Base-by-base conservation (phyloP, 345 rosid species). In the Hypericum androsaemum region DNA sequence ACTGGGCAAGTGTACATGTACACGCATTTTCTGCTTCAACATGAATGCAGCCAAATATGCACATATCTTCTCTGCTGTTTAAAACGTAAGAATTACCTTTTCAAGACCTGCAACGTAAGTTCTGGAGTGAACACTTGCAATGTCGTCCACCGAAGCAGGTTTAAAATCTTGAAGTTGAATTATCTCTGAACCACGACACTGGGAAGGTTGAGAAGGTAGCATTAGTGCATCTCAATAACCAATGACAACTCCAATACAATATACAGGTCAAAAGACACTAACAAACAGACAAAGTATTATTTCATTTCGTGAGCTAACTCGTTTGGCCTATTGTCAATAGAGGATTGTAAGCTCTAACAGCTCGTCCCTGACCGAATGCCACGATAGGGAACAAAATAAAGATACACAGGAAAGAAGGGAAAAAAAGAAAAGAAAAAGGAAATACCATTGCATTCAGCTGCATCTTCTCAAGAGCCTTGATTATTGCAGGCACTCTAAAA, bases 401-500 rank as follows among this genome's bases (percentile, higher is more conserved):
- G 5, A 49, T 7, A 37, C 6, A 6, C 11, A 11, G 28, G 44
- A 6, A 38, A n/a, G 7, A 36, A 17, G n/a, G 1, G 37, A 14
- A 4, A 7, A 48, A 3, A 6, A 5, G 6, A 39, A n/a, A 6
- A 2, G 12, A 12, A 4, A 11, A 22, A n/a, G 17, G 52, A 10
- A 28, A 61, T 74, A 74, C 98, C 96, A 79, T 76, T 15, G 92
- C 64, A 55, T 79, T 78, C 52, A 90, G 89, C 70, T 82, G 70
- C 83, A 80, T 79, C 64, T 72, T 76, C 41, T 79, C 84, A 64
- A 82, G 96, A 48, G 95, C 87, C 63, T 43, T 76, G 49, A 84
- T 80, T 57, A 87, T 90, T 57, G 96, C 82, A 50, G 92, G 95
- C 59, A 90, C 95, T 66, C 98, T 87, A 63, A 84, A 76, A 61